A percentile compares a stretch with the other conserved stretches of the same genome.
Evolutionary conservation across 352 stramenopile genomes (phyloP).

Genomic region (Phytophthora megakarya): DNA sequence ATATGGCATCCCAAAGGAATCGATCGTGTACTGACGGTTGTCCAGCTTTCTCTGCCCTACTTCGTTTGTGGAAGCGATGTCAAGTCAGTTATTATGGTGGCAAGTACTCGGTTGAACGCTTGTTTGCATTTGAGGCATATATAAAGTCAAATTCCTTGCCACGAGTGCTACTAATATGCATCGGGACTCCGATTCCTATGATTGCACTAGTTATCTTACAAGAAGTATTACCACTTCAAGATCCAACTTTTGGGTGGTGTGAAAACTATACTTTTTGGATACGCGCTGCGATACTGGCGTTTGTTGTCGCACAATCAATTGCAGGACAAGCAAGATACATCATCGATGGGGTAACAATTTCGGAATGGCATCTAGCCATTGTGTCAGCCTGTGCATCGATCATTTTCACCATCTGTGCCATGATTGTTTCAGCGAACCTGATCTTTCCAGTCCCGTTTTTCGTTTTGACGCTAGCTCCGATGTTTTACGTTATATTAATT

Average conservation of each 20-base stretch:
- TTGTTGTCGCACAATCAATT: constrained; percentile 3
- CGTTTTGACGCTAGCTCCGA: background rate
- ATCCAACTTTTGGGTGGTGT: constrained; percentile 6
- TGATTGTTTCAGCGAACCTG: background rate
- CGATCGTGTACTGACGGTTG: background rate
- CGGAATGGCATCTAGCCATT: background rate
- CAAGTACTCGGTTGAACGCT: background rate
- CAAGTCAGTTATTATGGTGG: background rate
- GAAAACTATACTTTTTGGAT: constrained; percentile 22
- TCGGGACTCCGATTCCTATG: constrained; percentile 4
- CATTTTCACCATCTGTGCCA: background rate
- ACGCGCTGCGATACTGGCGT: constrained; percentile 2
- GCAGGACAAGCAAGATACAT: constrained; percentile 5
- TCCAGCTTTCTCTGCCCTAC: background rate
- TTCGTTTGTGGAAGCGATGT: background rate
- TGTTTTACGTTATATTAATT: constrained; percentile 10
- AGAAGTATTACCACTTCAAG: constrained; percentile 20
- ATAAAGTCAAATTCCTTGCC: background rate
- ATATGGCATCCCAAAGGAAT: background rate
- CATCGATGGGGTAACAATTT: background rate
- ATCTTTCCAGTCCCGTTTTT: constrained; percentile 20
- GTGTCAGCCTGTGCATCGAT: background rate
- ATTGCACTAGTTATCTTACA: background rate
- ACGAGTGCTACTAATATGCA: constrained; percentile 2
- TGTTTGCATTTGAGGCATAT: constrained; percentile 13